Conservation (phyloP, 1,284 basidiomycete genomes). For the Leccinum subrobustum region DNA sequence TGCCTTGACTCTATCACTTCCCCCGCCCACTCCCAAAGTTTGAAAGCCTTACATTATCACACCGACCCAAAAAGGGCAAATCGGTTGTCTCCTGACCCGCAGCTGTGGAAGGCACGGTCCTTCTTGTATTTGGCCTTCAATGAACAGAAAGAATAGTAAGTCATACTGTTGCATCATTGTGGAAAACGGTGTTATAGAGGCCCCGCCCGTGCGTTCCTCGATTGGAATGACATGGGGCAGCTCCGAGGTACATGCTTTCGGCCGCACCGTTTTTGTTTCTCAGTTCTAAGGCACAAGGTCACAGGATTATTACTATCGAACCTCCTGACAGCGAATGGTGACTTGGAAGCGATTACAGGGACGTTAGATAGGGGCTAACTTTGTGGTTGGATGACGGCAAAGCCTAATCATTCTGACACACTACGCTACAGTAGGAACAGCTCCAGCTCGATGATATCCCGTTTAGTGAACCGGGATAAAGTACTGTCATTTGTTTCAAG, state of each 20-base stretch:
- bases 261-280: slow-evolving; percentile 1
- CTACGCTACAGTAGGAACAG: neutral
- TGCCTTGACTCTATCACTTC: neutral
- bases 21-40: neutral
- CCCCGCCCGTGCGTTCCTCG: slow-evolving; percentile 17
- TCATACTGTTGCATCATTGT: neutral
- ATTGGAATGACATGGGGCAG: neutral
- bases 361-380: slow-evolving; percentile 14
- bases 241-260: slow-evolving; percentile 15
- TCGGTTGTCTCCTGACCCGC: slow-evolving; percentile 7
- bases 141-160: slow-evolving; percentile 6
- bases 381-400: slow-evolving; percentile 6
- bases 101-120: neutral
- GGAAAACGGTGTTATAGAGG: slow-evolving; percentile 17
- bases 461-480: neutral
- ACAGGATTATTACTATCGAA: slow-evolving; percentile 1
- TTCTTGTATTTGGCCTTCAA: slow-evolving; percentile 7
- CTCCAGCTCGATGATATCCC: neutral
- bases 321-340: slow-evolving; percentile 7
- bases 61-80: slow-evolving; percentile 7
- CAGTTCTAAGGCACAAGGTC: slow-evolving; percentile 4
- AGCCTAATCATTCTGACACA: neutral
- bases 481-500: slow-evolving; percentile 1
- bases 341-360: neutral
- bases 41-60: neutral